Conservation (phyloP, 163 green algal species). For the Volvox carteri region DNA sequence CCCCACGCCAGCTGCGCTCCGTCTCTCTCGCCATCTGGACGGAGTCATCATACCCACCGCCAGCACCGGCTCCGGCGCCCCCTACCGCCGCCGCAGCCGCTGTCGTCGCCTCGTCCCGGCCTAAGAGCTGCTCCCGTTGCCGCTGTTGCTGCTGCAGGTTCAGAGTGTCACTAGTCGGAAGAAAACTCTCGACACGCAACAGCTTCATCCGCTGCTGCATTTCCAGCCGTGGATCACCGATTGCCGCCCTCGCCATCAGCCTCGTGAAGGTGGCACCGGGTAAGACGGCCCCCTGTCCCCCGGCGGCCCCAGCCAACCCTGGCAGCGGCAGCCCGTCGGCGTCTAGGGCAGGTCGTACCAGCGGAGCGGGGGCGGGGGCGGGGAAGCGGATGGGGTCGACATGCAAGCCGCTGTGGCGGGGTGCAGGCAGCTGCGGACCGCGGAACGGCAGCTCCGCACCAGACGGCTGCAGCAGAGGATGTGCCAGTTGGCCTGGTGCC, state of each 20-base stretch:
- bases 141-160: background rate
- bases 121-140: background rate
- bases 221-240: background rate
- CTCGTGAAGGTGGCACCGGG: background rate
- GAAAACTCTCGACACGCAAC: background rate
- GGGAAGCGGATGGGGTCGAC: background rate
- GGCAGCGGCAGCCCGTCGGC: background rate
- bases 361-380: background rate
- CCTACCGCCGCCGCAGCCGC: background rate
- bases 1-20: slow-evolving; percentile 23
- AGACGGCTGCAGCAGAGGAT: background rate
- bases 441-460: background rate
- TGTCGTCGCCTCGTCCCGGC: background rate
- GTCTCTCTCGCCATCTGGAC: background rate
- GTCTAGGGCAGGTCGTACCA: background rate
- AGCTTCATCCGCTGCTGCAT: background rate
- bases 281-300: background rate
- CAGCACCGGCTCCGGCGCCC: background rate
- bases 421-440: background rate
- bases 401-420: background rate
- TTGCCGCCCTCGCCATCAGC: background rate
- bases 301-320: background rate
- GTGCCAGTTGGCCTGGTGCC: background rate
- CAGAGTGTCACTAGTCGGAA: background rate
- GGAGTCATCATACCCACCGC: background rate